These are phyloP conservation scores for Hypsizygus marmoreus DNA, from an alignment of 768 basidiomycete genomes.

Conservation along the genomic window DNA sequence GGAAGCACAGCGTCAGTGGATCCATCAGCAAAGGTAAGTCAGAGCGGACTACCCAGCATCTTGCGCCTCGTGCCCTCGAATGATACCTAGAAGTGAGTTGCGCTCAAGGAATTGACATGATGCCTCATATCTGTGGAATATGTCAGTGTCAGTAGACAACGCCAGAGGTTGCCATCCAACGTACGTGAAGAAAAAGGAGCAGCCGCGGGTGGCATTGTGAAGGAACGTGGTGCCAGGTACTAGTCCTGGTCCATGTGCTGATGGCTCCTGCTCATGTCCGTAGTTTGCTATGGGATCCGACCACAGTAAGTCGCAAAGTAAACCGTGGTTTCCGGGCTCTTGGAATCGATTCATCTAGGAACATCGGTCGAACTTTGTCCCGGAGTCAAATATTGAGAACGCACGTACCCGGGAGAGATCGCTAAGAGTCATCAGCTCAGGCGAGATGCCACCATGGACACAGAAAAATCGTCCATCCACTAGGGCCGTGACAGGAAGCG, in stretches of 20 bases:
- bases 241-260: slow-evolving; percentile 51
- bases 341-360: slow-evolving; percentile 85
- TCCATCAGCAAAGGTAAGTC: not conserved
- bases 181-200: slow-evolving; percentile 91
- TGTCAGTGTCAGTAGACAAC: slow-evolving; percentile 28
- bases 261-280: slow-evolving; percentile 72
- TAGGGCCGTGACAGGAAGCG: slow-evolving; percentile 86
- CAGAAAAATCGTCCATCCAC: slow-evolving; percentile 97
- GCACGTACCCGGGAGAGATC: slow-evolving; percentile 68
- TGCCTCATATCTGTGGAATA: slow-evolving; percentile 63
- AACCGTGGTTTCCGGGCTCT: slow-evolving; percentile 89
- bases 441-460: slow-evolving; percentile 95
- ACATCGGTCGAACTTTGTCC: slow-evolving; percentile 8
- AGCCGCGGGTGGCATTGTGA: slow-evolving; percentile 87
- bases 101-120: slow-evolving; percentile 93
- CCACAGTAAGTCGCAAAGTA: slow-evolving; percentile 96
- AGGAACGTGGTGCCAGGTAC: slow-evolving; percentile 62
- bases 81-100: slow-evolving; percentile 88
- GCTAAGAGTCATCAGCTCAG: slow-evolving; percentile 75
- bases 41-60: slow-evolving; percentile 75
- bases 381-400: not conserved
- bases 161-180: slow-evolving; percentile 26
- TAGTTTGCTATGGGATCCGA: slow-evolving; percentile 91
- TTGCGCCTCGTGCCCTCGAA: slow-evolving; percentile 96
- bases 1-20: slow-evolving; percentile 3